Conservation (phyloP, 2,329 filamentous ascomycete genomes). For the Cercospora sp. region DNA sequence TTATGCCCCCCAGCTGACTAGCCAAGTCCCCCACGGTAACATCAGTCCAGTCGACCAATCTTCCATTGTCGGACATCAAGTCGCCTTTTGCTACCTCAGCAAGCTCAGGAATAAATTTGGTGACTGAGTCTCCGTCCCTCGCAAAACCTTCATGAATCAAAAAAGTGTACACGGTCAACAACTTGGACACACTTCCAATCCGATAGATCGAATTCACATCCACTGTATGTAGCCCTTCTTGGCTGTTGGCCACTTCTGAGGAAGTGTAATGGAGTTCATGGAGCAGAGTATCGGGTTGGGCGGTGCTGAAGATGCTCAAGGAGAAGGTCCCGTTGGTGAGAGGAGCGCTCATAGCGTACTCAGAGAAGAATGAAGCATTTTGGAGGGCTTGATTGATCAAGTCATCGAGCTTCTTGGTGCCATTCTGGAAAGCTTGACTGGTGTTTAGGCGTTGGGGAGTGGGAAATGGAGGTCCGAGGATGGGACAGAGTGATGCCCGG, state of each 20-base stretch:
- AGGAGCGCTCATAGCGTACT: not conserved
- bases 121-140: not conserved
- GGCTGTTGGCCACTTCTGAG: not conserved
- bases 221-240: not conserved
- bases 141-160: not conserved
- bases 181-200: not conserved
- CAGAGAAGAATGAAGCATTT: not conserved
- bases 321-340: not conserved
- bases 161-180: not conserved
- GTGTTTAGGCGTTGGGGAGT: not conserved
- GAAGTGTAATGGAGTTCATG: not conserved
- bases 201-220: not conserved
- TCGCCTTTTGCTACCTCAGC: not conserved
- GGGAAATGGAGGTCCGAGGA: not conserved
- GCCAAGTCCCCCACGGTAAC: not conserved
- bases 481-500: not conserved
- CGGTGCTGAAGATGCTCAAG: not conserved
- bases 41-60: not conserved
- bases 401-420: not conserved
- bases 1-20: not conserved
- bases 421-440: not conserved
- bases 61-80: not conserved
- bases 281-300: not conserved
- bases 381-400: not conserved
- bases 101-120: not conserved